phyloP scores from a whole-genome alignment of 179 eudicot genomes.

The Patellifolia procumbens region DNA sequence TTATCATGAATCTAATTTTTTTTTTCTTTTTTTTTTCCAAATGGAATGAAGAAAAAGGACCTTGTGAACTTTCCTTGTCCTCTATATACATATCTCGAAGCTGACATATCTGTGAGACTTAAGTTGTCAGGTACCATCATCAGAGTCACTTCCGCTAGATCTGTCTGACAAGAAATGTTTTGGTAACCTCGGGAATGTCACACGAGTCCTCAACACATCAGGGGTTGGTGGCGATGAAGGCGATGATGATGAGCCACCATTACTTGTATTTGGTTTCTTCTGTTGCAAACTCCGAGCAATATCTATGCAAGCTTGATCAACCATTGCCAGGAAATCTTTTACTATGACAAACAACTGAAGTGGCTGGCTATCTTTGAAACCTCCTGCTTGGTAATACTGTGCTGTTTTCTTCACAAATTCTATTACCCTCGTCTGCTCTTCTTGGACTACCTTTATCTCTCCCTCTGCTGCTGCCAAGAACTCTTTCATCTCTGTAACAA shows the following conservation, averaged over 20 bases:
- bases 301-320: conserved; percentile 75
- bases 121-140: conserved; percentile 37
- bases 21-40: conserved; percentile 15
- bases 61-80: conserved; percentile 31
- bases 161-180: conserved; percentile 64
- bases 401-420: conserved; percentile 68
- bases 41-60: conserved; percentile 16
- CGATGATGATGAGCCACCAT: conserved; percentile 27
- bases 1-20: conserved; percentile 10
- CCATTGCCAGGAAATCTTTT: conserved; percentile 67
- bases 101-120: neutral
- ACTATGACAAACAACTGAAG: conserved; percentile 75
- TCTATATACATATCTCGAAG: conserved; percentile 30
- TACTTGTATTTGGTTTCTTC: conserved; percentile 40
- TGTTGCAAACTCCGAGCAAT: conserved; percentile 58
- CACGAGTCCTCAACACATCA: conserved; percentile 47
- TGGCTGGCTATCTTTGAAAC: conserved; percentile 57
- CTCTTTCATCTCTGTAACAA: conserved; percentile 50
- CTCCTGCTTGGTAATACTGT: conserved; percentile 79
- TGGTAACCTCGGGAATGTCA: conserved; percentile 70
- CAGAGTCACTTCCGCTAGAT: conserved; percentile 58
- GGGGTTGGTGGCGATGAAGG: conserved; percentile 41
- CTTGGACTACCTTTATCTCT: conserved; percentile 50
- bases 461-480: conserved; percentile 61
- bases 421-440: conserved; percentile 67